Conservation (phyloP, 1,284 basidiomycete species). For the Leccinum griseonigrum region DNA sequence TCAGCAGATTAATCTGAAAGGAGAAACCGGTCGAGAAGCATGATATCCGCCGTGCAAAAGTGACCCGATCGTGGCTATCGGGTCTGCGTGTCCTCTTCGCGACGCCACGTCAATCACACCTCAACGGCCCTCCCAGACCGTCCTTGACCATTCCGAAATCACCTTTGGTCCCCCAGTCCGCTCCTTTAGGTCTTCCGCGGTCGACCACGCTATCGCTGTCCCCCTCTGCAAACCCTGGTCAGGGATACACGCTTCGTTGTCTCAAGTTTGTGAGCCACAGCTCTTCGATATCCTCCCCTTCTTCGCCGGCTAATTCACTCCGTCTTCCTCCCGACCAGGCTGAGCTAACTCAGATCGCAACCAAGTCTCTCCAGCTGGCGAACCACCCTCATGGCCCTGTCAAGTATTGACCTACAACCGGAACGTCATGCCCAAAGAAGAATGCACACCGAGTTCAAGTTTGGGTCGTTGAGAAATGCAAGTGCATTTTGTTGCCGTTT, state of each 20-base stretch:
- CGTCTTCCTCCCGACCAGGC: constrained; percentile 6
- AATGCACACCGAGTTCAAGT: too few relatives aligned
- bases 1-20: too few relatives aligned
- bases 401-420: too few relatives aligned
- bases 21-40: too few relatives aligned
- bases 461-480: too few relatives aligned
- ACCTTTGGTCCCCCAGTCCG: constrained; percentile 13
- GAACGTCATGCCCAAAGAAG: too few relatives aligned
- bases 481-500: too few relatives aligned
- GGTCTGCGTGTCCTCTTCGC: too few relatives aligned
- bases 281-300: constrained; percentile 14
- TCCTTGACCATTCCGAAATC: constrained; percentile 28
- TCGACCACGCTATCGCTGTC: constrained; percentile 21
- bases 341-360: constrained; percentile 13
- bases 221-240: neutral
- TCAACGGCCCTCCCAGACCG: constrained; percentile 21
- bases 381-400: too few relatives aligned
- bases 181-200: constrained; percentile 6
- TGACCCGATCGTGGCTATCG: too few relatives aligned
- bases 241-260: constrained; percentile 20
- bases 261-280: constrained; percentile 22
- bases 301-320: constrained; percentile 12
- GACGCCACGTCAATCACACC: constrained; percentile 1
- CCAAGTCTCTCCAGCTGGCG: neutral
- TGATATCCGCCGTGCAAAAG: too few relatives aligned